Evolutionary conservation across 495 filamentous ascomycete species (phyloP), one percentile per base, ranked within the genome.

Genomic region (Aspergillus bertholletiae): DNA sequence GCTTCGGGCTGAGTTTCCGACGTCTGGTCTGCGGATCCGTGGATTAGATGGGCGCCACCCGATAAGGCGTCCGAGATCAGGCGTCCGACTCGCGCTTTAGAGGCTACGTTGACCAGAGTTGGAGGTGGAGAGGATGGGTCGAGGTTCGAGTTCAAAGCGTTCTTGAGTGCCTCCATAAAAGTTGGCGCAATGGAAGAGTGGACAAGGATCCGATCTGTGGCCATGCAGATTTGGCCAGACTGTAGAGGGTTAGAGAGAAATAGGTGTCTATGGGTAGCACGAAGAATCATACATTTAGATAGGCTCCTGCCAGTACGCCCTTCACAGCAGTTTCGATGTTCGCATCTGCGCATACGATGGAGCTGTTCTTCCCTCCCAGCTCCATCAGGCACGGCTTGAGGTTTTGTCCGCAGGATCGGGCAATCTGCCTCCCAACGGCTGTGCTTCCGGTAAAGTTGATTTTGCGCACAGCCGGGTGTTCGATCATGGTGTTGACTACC

Each of bases 221-320:
- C 77, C 90, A 97, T 92, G 73, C 92, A 96, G 41, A 93, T 86
- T 72, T 97, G 92, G 7, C 92, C 92, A 35, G 81, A 74, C 70
- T 83, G 61, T 15, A 50, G 7, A 8, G 13, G 21, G 30, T 41
- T 28, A 51, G n/a, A 51, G 34, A n/a, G 12, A 12, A 34, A 40
- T 9, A n/a, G 18, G 15, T 13, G n/a, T 32, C 26, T 11, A 21
- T 51, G 37, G 37, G 50, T n/a, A 20, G n/a, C 44, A 30, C 2
- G 30, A n/a, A 48, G 44, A 20, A 35, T 65, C 70, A 53, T 71
- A 79, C 66, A 68, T 70, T 73, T 44, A 82, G 56, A 54, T 81
- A 80, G 3, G 80, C 69, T 21, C 82, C 77, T 1, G 73, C 61
- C 35, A 80, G 67, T 23, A 79, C 76, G 13, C 70, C 72, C 22